Evolutionary conservation across 2,329 filamentous ascomycete genomes (phyloP).

Genomic region (Hymenotorrendiella dingleyae): DNA sequence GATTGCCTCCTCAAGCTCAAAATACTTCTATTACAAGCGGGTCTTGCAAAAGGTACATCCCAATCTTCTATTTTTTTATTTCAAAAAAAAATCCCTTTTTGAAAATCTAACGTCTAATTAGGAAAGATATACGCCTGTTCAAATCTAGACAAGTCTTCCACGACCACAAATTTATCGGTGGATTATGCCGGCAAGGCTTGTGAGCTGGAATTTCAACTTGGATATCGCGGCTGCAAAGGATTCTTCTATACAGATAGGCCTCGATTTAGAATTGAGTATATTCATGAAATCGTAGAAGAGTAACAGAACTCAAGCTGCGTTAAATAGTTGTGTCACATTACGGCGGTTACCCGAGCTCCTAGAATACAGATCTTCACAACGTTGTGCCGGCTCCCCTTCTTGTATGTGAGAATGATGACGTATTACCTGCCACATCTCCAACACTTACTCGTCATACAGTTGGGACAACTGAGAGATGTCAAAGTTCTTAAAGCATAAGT

Average conservation of each 20-base stretch:
- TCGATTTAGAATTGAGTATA: conserved; percentile 10
- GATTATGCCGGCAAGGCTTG: background rate
- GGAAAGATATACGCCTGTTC: background rate
- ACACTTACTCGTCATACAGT: no score
- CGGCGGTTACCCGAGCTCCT: no score
- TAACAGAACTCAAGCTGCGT: no score
- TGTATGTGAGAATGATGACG: no score
- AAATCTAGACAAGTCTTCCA: background rate
- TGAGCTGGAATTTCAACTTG: background rate
- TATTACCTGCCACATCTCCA: no score
- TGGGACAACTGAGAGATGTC: no score
- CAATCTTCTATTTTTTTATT: background rate
- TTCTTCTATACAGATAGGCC: conserved; percentile 11
- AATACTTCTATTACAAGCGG: conserved; percentile 7
- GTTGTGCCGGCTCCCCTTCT: no score
- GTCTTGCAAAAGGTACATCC: conserved; percentile 2
- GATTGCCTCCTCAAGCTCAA: conserved; percentile 10
- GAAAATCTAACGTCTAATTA: no score
- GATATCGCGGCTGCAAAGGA: background rate
- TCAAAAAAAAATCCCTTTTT: no score
- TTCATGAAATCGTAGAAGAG: conserved; percentile 10
- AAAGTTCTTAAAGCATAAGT: no score
- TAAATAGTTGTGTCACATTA: no score
- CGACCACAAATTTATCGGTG: background rate
- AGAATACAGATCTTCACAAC: no score